Percentiles rank a stretch among this genome's conserved stretches.
These are phyloP conservation scores for Fraxinus greggii DNA, from an alignment of 305 asterid genomes.

Conservation along the genomic window DNA sequence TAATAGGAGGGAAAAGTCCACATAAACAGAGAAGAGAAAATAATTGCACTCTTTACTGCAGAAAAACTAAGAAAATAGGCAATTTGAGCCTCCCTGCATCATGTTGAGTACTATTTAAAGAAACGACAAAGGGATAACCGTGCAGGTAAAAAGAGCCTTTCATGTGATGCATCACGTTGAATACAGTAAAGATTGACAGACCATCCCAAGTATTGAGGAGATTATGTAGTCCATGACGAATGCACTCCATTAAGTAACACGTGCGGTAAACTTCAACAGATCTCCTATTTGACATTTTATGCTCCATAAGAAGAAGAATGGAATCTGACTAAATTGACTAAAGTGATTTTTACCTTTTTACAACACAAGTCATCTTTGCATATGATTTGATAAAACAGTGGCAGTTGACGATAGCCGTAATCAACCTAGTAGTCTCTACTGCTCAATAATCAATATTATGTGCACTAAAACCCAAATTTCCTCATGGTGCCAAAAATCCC, in stretches of 20 bases:
- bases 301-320: background rate
- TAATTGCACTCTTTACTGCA: background rate
- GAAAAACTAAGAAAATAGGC: background rate
- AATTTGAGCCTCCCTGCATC: background rate
- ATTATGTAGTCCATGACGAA: background rate
- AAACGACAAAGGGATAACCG: background rate
- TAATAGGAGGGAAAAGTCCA: background rate
- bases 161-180: background rate
- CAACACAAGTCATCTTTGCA: background rate
- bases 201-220: background rate
- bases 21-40: background rate
- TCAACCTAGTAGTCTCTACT: background rate
- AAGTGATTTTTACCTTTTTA: background rate
- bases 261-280: background rate
- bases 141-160: background rate
- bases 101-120: background rate
- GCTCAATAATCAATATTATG: background rate
- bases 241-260: background rate
- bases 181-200: background rate
- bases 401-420: background rate
- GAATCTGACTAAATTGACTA: background rate
- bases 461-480: background rate
- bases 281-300: background rate
- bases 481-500: background rate
- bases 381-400: background rate